Conservation (phyloP, 805 yeast species). For the Cyberlindnera saturnus region DNA sequence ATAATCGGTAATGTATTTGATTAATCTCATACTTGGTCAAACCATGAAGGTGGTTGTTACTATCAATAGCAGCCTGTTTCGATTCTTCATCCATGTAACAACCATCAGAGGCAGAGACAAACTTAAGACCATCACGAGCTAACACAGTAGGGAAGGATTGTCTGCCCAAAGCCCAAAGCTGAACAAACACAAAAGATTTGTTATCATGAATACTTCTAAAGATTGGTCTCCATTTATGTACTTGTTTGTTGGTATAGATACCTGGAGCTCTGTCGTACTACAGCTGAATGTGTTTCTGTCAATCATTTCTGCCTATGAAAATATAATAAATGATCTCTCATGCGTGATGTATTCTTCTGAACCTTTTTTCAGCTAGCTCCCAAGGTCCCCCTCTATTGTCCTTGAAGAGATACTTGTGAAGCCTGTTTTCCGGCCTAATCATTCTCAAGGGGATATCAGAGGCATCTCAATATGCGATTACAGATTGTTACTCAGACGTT, state of each 20-base stretch:
- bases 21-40: conserved; percentile 28
- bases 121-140: conserved; percentile 31
- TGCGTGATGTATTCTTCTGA: no score
- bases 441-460: no score
- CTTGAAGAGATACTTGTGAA: no score
- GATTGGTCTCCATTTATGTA: conserved; percentile 44
- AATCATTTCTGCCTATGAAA: no score
- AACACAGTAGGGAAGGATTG: conserved; percentile 33
- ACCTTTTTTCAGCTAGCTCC: no score
- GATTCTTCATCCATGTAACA: conserved; percentile 29
- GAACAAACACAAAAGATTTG: conserved; percentile 39
- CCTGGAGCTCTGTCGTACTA: no score
- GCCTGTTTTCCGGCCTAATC: no score
- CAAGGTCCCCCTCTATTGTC: no score
- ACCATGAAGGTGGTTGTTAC: conserved; percentile 21
- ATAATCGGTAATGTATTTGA: conserved; percentile 33
- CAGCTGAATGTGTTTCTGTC: no score
- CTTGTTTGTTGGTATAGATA: conserved; percentile 42
- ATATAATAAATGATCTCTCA: no score
- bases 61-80: conserved; percentile 28
- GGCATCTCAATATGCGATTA: no score
- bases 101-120: conserved; percentile 34
- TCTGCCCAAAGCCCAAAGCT: conserved; percentile 47
- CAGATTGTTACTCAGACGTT: no score
- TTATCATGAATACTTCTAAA: conserved; percentile 45